These are phyloP conservation scores for Fusarium ambrosium DNA, from an alignment of 2,329 filamentous ascomycete genomes.

Conservation along the genomic window DNA sequence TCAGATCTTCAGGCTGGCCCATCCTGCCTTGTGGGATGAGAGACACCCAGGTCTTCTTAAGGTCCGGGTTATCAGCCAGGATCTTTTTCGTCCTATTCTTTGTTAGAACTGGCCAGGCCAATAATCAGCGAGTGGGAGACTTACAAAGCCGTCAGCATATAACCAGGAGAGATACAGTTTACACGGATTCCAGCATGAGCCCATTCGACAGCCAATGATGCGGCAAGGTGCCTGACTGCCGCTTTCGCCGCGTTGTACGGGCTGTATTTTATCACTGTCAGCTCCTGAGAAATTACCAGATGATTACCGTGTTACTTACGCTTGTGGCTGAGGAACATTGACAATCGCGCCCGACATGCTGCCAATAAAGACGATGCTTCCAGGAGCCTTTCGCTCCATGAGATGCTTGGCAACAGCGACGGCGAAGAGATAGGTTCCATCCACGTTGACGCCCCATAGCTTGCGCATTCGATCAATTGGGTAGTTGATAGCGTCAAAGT, in stretches of 20 bases:
- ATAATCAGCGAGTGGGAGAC: conserved; percentile 47
- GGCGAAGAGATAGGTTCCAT: conserved; percentile 90
- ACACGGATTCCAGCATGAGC: conserved; percentile 87
- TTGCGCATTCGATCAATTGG: conserved; percentile 92
- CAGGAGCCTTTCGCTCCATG: conserved; percentile 81
- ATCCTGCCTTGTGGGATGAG: conserved; percentile 94
- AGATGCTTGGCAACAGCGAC: conserved; percentile 87
- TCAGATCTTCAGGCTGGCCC: conserved; percentile 90
- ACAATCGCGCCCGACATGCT: conserved; percentile 95
- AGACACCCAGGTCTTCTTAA: conserved; percentile 90
- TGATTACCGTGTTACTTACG: conserved; percentile 56
- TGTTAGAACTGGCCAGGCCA: not conserved
- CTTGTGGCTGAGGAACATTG: conserved; percentile 94
- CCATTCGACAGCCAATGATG: conserved; percentile 94
- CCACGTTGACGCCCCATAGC: conserved; percentile 93
- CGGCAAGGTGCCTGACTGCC: conserved; percentile 87
- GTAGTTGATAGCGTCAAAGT: conserved; percentile 91
- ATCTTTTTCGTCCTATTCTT: conserved; percentile 85
- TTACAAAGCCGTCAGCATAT: conserved; percentile 95
- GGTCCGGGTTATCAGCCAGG: conserved; percentile 92
- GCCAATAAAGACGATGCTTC: conserved; percentile 93
- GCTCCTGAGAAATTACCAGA: not conserved
- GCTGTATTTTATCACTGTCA: conserved; percentile 49
- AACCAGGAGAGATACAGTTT: conserved; percentile 94
- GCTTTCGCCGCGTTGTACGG: conserved; percentile 96